Percentiles rank a stretch among this genome's conserved stretches.
These are phyloP conservation scores for Cercospora sesami DNA, from an alignment of 2,329 filamentous ascomycete genomes.

Conservation along the genomic window DNA sequence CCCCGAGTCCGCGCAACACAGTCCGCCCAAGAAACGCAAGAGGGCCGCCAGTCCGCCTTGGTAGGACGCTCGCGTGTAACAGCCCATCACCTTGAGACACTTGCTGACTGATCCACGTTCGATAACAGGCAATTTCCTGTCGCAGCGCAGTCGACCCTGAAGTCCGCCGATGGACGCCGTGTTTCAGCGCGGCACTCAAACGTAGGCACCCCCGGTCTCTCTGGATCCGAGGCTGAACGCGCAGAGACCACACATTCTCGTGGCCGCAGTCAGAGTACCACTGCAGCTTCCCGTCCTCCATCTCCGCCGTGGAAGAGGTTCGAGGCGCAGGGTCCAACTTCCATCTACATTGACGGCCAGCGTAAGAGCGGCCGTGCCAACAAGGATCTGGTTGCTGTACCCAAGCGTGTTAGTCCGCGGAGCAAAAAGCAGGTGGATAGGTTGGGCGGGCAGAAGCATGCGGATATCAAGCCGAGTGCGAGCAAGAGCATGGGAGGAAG, in stretches of 20 bases:
- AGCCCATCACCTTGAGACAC: slow-evolving; percentile 1
- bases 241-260: slow-evolving; percentile 10
- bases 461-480: slow-evolving; percentile 21
- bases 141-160: slow-evolving; percentile 34
- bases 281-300: slow-evolving; percentile 49
- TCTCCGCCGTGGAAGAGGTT: slow-evolving; percentile 95
- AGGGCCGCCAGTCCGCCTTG: slow-evolving; percentile 37
- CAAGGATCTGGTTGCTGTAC: slow-evolving; percentile 30
- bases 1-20: slow-evolving; percentile 15
- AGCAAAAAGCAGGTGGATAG: slow-evolving; percentile 36
- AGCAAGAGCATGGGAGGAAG: slow-evolving; percentile 23
- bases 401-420: slow-evolving; percentile 37
- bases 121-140: slow-evolving; percentile 31
- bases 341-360: slow-evolving; percentile 67
- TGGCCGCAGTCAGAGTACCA: slow-evolving; percentile 28
- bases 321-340: slow-evolving; percentile 80
- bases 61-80: slow-evolving; percentile 8
- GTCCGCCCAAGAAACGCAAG: slow-evolving; percentile 63
- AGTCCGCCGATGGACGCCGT: slow-evolving; percentile 37
- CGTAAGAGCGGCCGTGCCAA: slow-evolving; percentile 63
- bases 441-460: slow-evolving; percentile 26
- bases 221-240: slow-evolving; percentile 28
- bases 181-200: slow-evolving; percentile 36
- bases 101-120: background rate
- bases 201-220: slow-evolving; percentile 27